These are phyloP conservation scores for Zizania palustris DNA, from an alignment of 202 grass and related monocot genomes.

Conservation along the genomic window DNA sequence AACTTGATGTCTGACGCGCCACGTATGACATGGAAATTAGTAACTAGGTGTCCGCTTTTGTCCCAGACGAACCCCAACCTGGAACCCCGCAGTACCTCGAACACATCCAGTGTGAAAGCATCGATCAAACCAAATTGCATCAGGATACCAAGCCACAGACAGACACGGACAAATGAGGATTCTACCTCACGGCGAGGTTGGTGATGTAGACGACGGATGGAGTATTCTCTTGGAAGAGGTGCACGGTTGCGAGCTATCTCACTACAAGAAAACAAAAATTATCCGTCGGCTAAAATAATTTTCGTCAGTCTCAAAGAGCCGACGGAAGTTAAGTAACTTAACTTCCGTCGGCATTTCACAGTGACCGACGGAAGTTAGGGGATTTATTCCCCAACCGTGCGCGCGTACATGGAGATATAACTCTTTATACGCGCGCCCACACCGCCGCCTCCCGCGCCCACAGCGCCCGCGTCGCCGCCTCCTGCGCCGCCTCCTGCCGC, in stretches of 20 bases:
- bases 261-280: too few species aligned
- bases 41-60: conserved; percentile 79
- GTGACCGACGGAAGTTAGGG: too few species aligned
- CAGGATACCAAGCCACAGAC: background rate
- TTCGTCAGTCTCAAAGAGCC: too few species aligned
- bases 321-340: too few species aligned
- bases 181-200: conserved; percentile 79
- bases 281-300: too few species aligned
- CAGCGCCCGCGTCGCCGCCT: too few species aligned
- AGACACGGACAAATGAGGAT: background rate
- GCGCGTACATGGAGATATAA: too few species aligned
- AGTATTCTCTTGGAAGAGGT: conserved; percentile 95
- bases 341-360: too few species aligned
- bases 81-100: conserved; percentile 93
- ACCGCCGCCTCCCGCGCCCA: too few species aligned
- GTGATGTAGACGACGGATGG: conserved; percentile 99
- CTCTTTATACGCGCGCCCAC: too few species aligned
- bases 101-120: conserved; percentile 94
- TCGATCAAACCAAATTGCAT: conserved; percentile 42
- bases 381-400: too few species aligned
- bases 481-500: too few species aligned
- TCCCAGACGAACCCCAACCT: conserved; percentile 97
- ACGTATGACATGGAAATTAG: conserved; percentile 97
- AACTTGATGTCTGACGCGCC: conserved; percentile 94
- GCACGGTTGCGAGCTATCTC: conserved; percentile 91